Evolutionary conservation across 768 basidiomycete genomes (phyloP), one percentile per base, ranked within the genome.

Genomic region (Hydnomerulius pinastri): DNA sequence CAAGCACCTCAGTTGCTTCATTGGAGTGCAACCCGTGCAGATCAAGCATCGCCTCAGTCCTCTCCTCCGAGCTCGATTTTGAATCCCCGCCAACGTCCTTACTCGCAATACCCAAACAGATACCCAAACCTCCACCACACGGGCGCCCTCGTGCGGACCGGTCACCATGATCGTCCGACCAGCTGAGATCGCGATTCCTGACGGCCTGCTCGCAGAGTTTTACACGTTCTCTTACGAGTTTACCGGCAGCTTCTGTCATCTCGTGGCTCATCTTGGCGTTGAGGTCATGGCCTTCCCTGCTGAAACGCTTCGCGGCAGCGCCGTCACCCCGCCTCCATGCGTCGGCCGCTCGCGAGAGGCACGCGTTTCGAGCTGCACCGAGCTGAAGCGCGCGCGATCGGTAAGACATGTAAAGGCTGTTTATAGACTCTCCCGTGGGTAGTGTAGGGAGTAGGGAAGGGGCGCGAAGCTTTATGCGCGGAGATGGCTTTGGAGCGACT

Each of bases 271-370:
- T 97, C 69, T 90, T 90, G 36, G 82, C 83, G 61, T 98, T 98
- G 51, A 97, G 73, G 35, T 96, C 92, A 59, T 96, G 91, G 1
- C 94, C 97, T 63, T 98, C 95, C 35, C 91, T 77, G 55, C 88
- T 91, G 72, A 96, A 98, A 40, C 92, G 77, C 71, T 98, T 97
- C 30, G 97, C 97, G 1, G 90, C 88, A 0, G 95, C 93, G 3
- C 96, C 96, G 58, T 99, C 97, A 1, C 96, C 95, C 2, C 92
- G 80, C 47, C 92, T 79, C 91, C 93, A 99, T 3, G 95, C 93
- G 61, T 97, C 94, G 3, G 97, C 96, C 11, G 97, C 97, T 37
- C 93, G 83, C 2, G 92, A 92, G 23, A 99, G 77, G 67, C 92
- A 97, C 13, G 92, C 92, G 60, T 98, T 98, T 30, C 97, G 78